Conservation (phyloP, 2,329 filamentous ascomycete genomes). For the Fusarium domesticum region DNA sequence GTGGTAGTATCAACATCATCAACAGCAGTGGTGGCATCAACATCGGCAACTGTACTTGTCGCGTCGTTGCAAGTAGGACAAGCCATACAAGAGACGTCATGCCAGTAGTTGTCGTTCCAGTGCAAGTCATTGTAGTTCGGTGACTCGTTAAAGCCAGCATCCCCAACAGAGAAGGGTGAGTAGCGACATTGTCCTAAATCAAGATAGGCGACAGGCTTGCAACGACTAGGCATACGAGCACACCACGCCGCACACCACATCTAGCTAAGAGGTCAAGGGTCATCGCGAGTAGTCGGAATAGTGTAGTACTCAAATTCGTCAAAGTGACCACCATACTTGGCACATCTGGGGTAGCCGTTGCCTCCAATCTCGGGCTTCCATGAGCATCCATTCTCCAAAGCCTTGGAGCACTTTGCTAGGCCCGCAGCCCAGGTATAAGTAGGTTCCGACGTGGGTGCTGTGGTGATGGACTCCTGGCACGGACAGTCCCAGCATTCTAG, state of each 20-base stretch:
- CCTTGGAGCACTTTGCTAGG: not conserved
- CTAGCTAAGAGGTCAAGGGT: not conserved
- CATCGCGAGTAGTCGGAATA: not conserved
- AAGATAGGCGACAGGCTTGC: not conserved
- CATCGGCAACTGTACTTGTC: not conserved
- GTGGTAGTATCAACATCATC: not conserved
- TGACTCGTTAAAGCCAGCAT: not conserved
- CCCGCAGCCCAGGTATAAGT: not conserved
- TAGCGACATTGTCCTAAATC: not conserved
- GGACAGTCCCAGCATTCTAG: slow-evolving; percentile 1
- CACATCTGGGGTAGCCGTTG: not conserved
- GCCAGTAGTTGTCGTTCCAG: not conserved
- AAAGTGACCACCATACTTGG: slow-evolving; percentile 1
- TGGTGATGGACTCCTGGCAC: not conserved
- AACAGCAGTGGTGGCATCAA: not conserved
- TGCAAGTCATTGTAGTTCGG: not conserved
- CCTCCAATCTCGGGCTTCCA: not conserved
- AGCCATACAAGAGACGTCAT: not conserved
- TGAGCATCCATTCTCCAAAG: not conserved
- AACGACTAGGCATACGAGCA: not conserved
- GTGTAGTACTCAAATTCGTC: not conserved
- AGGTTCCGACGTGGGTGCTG: not conserved
- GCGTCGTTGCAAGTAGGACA: not conserved
- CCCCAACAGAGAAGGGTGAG: not conserved
- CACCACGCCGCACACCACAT: not conserved